Evolutionary conservation across 352 stramenopile genomes (phyloP).

Genomic region (Phytophthora uliginosa): DNA sequence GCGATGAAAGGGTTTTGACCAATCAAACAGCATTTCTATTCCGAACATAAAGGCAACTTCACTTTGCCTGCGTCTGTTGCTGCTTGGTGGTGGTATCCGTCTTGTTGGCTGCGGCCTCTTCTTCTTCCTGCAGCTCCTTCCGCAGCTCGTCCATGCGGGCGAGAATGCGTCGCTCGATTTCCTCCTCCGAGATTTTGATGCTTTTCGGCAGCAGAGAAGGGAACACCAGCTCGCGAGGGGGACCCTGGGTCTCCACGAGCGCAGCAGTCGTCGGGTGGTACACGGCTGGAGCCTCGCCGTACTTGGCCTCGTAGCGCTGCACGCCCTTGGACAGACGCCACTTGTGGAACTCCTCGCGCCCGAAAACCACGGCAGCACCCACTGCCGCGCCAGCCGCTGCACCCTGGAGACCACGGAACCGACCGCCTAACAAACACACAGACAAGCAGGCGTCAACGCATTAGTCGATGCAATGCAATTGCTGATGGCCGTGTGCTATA

Average conservation of each 20-base stretch:
- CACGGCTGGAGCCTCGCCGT: conserved; percentile 65
- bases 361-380: conserved; percentile 70
- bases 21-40: neutral
- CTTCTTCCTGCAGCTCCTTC: conserved; percentile 39
- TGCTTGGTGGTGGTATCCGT: neutral
- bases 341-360: conserved; percentile 76
- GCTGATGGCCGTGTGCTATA: neutral
- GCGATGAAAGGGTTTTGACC: neutral
- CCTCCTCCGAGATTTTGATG: conserved; percentile 77
- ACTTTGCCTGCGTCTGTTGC: conserved; percentile 14
- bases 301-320: conserved; percentile 86
- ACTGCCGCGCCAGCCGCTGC: conserved; percentile 65
- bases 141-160: conserved; percentile 79
- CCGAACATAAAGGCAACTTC: neutral
- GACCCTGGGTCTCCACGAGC: conserved; percentile 72
- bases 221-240: conserved; percentile 65
- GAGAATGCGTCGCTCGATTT: conserved; percentile 83
- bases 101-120: conserved; percentile 13
- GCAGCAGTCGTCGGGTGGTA: conserved; percentile 74
- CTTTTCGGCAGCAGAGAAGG: conserved; percentile 78
- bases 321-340: conserved; percentile 83
- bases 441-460: neutral
- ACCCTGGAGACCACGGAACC: conserved; percentile 75
- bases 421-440: conserved; percentile 53
- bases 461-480: neutral